phyloP scores from a whole-genome alignment of 2,329 filamentous ascomycete genomes.

The Talaromyces atroroseus region DNA sequence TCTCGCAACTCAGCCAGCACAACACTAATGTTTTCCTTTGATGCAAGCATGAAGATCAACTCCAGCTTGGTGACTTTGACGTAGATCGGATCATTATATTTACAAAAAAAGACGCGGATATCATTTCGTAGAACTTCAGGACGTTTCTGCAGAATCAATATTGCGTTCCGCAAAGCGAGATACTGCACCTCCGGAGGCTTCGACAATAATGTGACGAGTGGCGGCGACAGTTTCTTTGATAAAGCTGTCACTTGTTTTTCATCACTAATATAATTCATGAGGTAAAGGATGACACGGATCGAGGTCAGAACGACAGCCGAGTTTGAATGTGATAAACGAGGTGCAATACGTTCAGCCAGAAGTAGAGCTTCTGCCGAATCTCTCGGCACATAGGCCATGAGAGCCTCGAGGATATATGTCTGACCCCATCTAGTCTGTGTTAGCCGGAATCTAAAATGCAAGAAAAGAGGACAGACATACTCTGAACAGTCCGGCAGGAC shows the following conservation, averaged over 20 bases:
- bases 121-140: conserved; percentile 94
- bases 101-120: conserved; percentile 98
- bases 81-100: conserved; percentile 99
- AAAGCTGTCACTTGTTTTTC: conserved; percentile 80
- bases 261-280: conserved; percentile 98
- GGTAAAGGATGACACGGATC: conserved; percentile 90
- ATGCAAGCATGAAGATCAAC: conserved; percentile 97
- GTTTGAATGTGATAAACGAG: conserved; percentile 94
- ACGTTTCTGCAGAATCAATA: conserved; percentile 85
- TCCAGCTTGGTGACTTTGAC: conserved; percentile 99
- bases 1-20: conserved; percentile 90
- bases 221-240: conserved; percentile 89
- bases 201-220: conserved; percentile 86
- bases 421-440: conserved; percentile 76
- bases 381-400: conserved; percentile 96
- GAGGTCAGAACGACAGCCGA: conserved; percentile 94
- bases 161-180: conserved; percentile 83
- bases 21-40: conserved; percentile 89
- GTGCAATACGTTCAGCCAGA: conserved; percentile 86
- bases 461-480: conserved; percentile 47
- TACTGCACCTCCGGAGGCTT: conserved; percentile 99
- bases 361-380: conserved; percentile 82
- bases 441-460: background rate
- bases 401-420: conserved; percentile 93
- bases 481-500: conserved; percentile 96